These are phyloP conservation scores for Claviceps spartinae DNA, from an alignment of 2,329 filamentous ascomycete genomes.

Conservation along the genomic window DNA sequence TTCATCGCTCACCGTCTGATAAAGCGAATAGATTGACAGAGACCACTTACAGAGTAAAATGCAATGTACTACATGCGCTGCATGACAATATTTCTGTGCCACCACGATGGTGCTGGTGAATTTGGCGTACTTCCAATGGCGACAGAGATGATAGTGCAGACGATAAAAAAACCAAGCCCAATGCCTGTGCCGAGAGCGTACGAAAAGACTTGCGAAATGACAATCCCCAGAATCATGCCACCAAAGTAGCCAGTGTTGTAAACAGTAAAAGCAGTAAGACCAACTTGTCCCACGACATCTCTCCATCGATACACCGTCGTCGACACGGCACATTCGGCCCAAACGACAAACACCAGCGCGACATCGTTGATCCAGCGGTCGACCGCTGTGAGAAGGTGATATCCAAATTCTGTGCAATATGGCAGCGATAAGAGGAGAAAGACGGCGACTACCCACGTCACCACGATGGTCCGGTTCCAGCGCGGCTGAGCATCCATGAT, in stretches of 20 bases:
- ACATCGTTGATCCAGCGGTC: slow-evolving; percentile 44
- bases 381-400: slow-evolving; percentile 39
- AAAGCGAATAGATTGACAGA: background rate
- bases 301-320: slow-evolving; percentile 40
- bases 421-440: slow-evolving; percentile 41
- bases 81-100: slow-evolving; percentile 22
- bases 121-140: slow-evolving; percentile 29
- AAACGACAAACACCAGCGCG: slow-evolving; percentile 39
- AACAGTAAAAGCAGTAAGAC: slow-evolving; percentile 27
- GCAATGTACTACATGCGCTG: slow-evolving; percentile 37
- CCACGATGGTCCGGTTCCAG: slow-evolving; percentile 31
- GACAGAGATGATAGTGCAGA: slow-evolving; percentile 24
- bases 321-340: slow-evolving; percentile 36
- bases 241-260: slow-evolving; percentile 40
- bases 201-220: slow-evolving; percentile 31
- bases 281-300: slow-evolving; percentile 30
- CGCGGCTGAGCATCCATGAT: slow-evolving; percentile 38
- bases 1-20: too few species aligned
- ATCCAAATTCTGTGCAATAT: slow-evolving; percentile 45
- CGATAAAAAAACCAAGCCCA: slow-evolving; percentile 38
- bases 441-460: slow-evolving; percentile 32
- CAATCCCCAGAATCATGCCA: slow-evolving; percentile 36
- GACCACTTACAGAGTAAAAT: slow-evolving; percentile 38
- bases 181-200: slow-evolving; percentile 33
- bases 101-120: slow-evolving; percentile 26